Evolutionary conservation across 345 rosid species (phyloP).

Genomic region (Gossypium thurberi): DNA sequence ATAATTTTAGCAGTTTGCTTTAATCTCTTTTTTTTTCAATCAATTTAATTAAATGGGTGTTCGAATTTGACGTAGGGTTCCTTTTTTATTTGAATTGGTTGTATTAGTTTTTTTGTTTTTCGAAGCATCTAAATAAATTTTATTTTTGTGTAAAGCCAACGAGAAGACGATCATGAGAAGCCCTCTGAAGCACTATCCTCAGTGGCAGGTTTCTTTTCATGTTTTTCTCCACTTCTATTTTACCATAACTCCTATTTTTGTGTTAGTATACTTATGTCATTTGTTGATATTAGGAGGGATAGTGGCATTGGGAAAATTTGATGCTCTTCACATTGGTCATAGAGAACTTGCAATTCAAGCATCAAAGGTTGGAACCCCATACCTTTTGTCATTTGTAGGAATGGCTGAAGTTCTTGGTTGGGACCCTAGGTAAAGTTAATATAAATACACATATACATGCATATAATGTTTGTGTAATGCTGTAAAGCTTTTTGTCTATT

Average conservation of each 20-base stretch:
- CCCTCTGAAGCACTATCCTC: conserved; percentile 42
- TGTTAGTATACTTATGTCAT: neutral
- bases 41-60: neutral
- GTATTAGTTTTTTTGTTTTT: no score
- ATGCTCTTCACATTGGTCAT: conserved; percentile 88
- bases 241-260: neutral
- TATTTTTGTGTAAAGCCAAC: conserved; percentile 48
- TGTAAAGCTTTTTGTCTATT: conserved; percentile 2
- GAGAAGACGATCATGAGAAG: conserved; percentile 45
- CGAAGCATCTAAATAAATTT: conserved; percentile 28
- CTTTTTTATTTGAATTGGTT: neutral
- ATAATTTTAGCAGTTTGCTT: neutral
- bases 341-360: conserved; percentile 93
- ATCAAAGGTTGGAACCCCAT: conserved; percentile 76
- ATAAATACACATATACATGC: neutral
- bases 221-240: neutral
- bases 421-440: conserved; percentile 69
- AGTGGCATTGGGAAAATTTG: conserved; percentile 95
- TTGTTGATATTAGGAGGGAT: conserved; percentile 56
- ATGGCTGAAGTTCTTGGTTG: conserved; percentile 93
- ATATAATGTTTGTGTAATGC: neutral
- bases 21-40: neutral
- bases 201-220: conserved; percentile 54
- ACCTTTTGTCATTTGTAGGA: conserved; percentile 77
- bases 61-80: neutral